These are phyloP conservation scores for Nakazawaea pomicola DNA, from an alignment of 805 yeast species.

Conservation along the genomic window DNA sequence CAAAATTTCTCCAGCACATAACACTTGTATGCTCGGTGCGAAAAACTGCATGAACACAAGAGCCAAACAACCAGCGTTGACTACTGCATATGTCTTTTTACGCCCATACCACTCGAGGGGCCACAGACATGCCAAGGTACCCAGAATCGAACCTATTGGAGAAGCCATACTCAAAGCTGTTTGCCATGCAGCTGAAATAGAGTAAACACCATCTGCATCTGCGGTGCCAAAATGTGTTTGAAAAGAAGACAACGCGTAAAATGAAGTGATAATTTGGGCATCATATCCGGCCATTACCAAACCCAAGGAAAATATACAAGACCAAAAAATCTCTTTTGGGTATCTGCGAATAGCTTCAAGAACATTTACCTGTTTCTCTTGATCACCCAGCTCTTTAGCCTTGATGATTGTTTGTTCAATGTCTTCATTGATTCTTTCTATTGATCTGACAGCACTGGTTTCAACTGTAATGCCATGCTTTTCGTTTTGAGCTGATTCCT, in stretches of 20 bases:
- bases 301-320: conserved; percentile 31
- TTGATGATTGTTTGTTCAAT: background rate
- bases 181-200: conserved; percentile 35
- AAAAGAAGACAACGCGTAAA: conserved; percentile 35
- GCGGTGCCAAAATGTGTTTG: conserved; percentile 28
- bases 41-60: conserved; percentile 44
- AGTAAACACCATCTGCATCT: conserved; percentile 16
- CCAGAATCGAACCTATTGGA: conserved; percentile 38
- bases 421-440: background rate
- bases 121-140: conserved; percentile 39
- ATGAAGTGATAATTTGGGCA: conserved; percentile 27
- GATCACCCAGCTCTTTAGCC: background rate
- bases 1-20: conserved; percentile 36
- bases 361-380: conserved; percentile 1
- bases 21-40: conserved; percentile 32
- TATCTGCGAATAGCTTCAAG: background rate
- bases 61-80: conserved; percentile 26
- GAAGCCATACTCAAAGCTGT: conserved; percentile 25
- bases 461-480: background rate
- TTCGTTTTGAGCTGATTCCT: background rate
- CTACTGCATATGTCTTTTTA: conserved; percentile 30
- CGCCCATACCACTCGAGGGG: conserved; percentile 42
- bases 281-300: conserved; percentile 39
- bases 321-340: conserved; percentile 32
- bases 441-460: background rate